These are phyloP conservation scores for Amauroascus verrucosus DNA, from an alignment of 2,329 filamentous ascomycete species.

Conservation along the genomic window DNA sequence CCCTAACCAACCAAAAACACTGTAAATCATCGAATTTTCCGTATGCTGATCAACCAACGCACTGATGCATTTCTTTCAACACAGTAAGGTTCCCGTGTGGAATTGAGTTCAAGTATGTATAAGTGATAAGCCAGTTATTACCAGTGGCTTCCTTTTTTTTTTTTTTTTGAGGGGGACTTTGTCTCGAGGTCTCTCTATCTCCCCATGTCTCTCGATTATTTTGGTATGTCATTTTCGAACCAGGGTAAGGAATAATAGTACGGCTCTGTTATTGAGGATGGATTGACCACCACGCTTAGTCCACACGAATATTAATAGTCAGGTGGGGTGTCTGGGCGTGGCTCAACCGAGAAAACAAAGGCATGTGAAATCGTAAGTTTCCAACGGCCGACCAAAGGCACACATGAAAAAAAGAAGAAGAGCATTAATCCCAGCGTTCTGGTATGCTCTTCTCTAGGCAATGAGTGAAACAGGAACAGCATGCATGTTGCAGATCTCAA, in stretches of 20 bases:
- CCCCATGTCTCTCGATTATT: neutral
- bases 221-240: no score
- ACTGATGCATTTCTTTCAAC: neutral
- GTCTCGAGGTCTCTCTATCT: no score
- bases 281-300: neutral
- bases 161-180: no score
- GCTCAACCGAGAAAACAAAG: neutral
- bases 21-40: neutral
- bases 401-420: neutral
- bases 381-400: neutral
- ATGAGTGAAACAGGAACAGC: neutral
- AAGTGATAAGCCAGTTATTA: neutral
- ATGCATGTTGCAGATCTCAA: conserved; percentile 7
- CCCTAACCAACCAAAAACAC: neutral
- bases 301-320: neutral
- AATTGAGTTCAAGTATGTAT: neutral
- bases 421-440: neutral
- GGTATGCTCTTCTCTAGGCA: no score
- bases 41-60: neutral
- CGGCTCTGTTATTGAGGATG: neutral
- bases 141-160: no score
- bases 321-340: neutral
- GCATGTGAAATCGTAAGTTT: conserved; percentile 6
- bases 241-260: neutral
- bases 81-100: no score